Evolutionary conservation across 192 early-diverging fungal species (phyloP), one percentile per base, ranked within the genome.

Genomic region (Coemansia sp.): DNA sequence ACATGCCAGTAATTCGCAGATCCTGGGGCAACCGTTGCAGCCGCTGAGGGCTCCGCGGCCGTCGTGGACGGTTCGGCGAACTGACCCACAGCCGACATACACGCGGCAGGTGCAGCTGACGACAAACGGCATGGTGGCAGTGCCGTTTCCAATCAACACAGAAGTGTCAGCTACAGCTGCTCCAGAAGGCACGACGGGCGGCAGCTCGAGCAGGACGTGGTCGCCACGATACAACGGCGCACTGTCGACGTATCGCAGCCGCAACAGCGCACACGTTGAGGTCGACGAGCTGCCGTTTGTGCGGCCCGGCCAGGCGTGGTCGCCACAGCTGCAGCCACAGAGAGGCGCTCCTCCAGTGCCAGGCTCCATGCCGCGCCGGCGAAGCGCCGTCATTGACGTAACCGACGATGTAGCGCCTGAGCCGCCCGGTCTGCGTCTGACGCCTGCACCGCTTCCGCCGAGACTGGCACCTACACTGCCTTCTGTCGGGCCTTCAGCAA

Each of bases 201-300:
- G 44, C 15, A 38, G 44, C 14, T 39, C 55, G 17, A 52, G 17
- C 37, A 37, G 29, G 32, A 32, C 52, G 44, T 29, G 22, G 19
- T 34, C 57, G 33, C 27, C 63, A 12, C 68, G 69, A 2, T 74
- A 68, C 57, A 52, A 27, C 22, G 29, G 58, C 3, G 67, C 41
- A 2, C 56, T 58, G 6, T 63, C 61, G 17, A 64, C 61, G 17
- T 78, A 78, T 36, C 75, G 75, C 40, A 68, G 65, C 26, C 53
- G 75, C 19, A 68, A 78, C 48, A 78, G 75, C 50, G 75, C 61
- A 0, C 76, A 80, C 36, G 70, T 73, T 7, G 76, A 80, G 32
- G 29, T 65, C 6, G 76, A 80, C 22, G 76, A 80, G 56, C 42
- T 73, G 46, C 76, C 71, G 35, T 40, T 73, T 60, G 67, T 80